Base-by-base conservation (phyloP, 192 early-diverging fungal species). In the Backusella mclennaniae region DNA sequence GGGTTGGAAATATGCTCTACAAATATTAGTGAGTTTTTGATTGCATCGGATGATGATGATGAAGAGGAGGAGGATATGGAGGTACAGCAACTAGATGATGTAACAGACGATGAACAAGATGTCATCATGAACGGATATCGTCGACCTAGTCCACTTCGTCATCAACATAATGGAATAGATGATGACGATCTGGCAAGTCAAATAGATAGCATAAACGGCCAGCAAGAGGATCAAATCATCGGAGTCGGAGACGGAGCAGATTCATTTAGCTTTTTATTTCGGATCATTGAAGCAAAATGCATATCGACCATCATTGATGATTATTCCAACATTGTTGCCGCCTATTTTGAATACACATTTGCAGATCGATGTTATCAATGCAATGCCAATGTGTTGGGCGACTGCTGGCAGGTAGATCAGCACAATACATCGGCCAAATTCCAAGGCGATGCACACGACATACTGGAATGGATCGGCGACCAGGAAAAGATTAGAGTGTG, bases 1-100 rank as follows among this genome's bases (percentile, higher is more conserved):
- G 73, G 73, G 11, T 41, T 74, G 26, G 73, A 74, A 12, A 56
- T 74, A 14, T 42, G 73, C 8, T 74, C 73, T 3, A 26, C 56
- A 6, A 23, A 66, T 66, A 56, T 56, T 15, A 66, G 56, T 63
- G 53, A 74, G 2, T 39, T 74, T 19, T 41, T 66, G 21, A 66
- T 66, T 11, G 23, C 35, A 19, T 49, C 70, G 11, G 36, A 39
- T 36, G 38, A 71, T 0, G 69, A 36, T 7, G 70, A 71, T 1
- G 69, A 70, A 6, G 70, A 71, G 0, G 69, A 71, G 5, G 69
- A 71, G 41, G 70, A 49, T 15, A 39, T 42, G 23, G 35, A 42
- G 26, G 35, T 44, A 33, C 39, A 71, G 11, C 23, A 63, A 3
- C 12, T 63, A 5, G 56, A 63, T 29, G 56, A 63, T 63, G 21